Base-by-base conservation (phyloP, 2,329 filamentous ascomycete species). In the Ophiostoma sp. region DNA sequence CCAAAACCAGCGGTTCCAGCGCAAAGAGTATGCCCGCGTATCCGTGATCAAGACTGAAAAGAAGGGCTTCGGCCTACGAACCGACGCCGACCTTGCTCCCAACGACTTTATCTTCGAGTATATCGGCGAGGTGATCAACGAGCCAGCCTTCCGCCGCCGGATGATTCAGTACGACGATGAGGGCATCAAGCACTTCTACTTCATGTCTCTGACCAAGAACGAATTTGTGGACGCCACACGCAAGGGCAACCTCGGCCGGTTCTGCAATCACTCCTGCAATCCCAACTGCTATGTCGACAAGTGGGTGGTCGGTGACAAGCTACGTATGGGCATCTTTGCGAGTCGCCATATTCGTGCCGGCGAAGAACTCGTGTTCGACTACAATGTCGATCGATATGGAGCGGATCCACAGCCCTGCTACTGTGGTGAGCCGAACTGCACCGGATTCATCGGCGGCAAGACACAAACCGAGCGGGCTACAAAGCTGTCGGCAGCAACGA, bases 271-370 rank as follows among this genome's bases (percentile, higher is more conserved):
- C 79, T 98, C 95, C 10, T 99, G 95, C 85, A 97, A 95, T 79
- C 95, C 95, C 23, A 99, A 99, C 78, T 98, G 94, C 81, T 98
- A 96, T 80, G 94, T 99, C 73, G 95, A 99, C 84, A 99, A 99
- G 82, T 99, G 95, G 95, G 94, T 98, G 71, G 93, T 99, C 44
- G 94, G 93, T 23, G 92, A 96, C 76, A 98, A 97, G 82, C 84
- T 98, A 78, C 94, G 95, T 76, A 99, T 99, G 95, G 95, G 95
- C 76, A 98, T 99, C 75, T 99, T 99, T 82, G 92, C 94, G 75
- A 87, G 92, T 80, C 92, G 94, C 74, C 84, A 87, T 76, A 90
- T 99, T 77, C 88, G 89, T 77, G 89, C 91, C 23, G 95, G 95
- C 70, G 95, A 99, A 79, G 95, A 99, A 79, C 83, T 99, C 70